Base-by-base conservation (phyloP, 164 flowering plant genomes). In the Berberis thunbergii region DNA sequence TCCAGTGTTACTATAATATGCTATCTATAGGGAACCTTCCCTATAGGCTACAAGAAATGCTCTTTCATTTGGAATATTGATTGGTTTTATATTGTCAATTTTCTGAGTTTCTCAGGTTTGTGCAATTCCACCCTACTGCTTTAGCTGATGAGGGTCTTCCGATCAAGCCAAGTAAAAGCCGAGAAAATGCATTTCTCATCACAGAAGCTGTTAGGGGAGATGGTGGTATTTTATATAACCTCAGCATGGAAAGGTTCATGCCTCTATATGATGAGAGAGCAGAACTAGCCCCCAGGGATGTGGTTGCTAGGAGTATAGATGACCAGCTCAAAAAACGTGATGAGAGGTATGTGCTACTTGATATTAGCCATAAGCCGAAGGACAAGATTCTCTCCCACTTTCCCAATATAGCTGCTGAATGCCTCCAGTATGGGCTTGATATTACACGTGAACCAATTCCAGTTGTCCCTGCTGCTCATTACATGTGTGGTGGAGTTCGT, bases 141-240 rank as follows among this genome's bases (percentile, higher is more conserved):
- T 81, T 94, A 64, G 97, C 99, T 45, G 97, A 91, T 63, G 93
- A 88, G 75, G 99, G 97, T 41, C 95, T 91, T 67, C 95, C 99
- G 6, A 58, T 78, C 39, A 78, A 69, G 73, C 89, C 88, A 60
- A 72, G 54, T 50, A 77, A 80, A 59, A 49, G 77, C 12, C 81
- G 96, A 49, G 96, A 91, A 69, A 94, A 94, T 74, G 89, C 96
- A 61, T 94, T 94, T 75, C 86, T 94, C 57, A 89, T 94, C 64
- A 87, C 99, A 13, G 99, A 94, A 76, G 99, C 99, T 43, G 95
- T 94, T 8, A 78, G 99, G 61, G 99, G 99, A n/a, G 99, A 89
- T 62, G 99, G 99, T 42, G 99, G 99, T 52, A 75, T 94, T 69
- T 86, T 94, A 11, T 94, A 88, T 73, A 91, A 94, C 75, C 69